Base-by-base conservation (phyloP, 139 green algal genomes). In the Dunaliella primolecta region DNA sequence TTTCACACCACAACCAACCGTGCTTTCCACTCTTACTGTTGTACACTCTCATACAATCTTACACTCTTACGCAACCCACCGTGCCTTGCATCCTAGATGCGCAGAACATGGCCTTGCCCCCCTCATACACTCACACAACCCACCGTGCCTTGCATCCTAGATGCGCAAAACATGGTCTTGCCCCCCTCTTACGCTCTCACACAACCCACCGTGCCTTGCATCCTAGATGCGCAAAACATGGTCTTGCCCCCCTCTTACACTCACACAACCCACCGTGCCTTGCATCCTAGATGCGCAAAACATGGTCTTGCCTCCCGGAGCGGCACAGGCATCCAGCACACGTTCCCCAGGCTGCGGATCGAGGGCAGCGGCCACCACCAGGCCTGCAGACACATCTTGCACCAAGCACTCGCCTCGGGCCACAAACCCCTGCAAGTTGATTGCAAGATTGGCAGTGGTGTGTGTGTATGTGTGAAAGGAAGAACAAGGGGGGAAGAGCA, bases 181-280 rank as follows among this genome's bases (percentile, higher is more conserved):
- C 95, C 95, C 3, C 96, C 96, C 0, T n/a, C n/a, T n/a, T n/a
- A n/a, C n/a, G n/a, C n/a, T n/a, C n/a, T n/a, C n/a, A n/a, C n/a
- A n/a, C n/a, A n/a, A 11, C 81, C 24, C 78, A 94, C 91, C 80
- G 87, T 30, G 75, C 88, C 88, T 1, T 87, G 56, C 93, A 98
- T 95, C 36, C 89, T 75, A 0, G 89, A 84, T 0, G 96, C 95
- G 29, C 92, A 88, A 79, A 95, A 96, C 34, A 97, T 85, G 20
- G 94, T 86, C 87, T 98, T 98, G 79, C 95, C 95, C 3, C 96
- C 96, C 0, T n/a, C n/a, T n/a, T n/a, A n/a, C n/a, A n/a, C n/a
- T n/a, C n/a, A n/a, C n/a, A n/a, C n/a, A n/a, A 24, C 82, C 25
- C 80, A 94, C 91, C 80, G 87, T 32, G 77, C 88, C 88, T 1